Evolutionary conservation across 1,284 basidiomycete species (phyloP).

Genomic region (Malassezia caprae): DNA sequence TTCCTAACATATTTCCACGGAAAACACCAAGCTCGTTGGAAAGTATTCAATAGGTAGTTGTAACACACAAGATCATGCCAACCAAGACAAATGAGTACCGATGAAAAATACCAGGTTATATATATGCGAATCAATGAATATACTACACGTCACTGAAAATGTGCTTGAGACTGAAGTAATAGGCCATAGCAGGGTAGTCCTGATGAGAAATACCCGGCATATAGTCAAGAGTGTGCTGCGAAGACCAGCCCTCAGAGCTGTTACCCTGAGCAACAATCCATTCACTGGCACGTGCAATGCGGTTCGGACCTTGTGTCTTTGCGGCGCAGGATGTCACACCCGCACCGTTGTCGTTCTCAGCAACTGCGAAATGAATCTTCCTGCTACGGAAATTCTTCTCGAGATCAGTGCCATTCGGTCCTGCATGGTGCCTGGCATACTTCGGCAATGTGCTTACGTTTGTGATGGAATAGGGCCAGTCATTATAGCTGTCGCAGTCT

Average conservation of each 20-base stretch:
- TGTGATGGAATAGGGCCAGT: slow-evolving; percentile 34
- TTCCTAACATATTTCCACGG: no score
- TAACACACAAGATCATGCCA: no score
- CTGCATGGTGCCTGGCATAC: slow-evolving; percentile 24
- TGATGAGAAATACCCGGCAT: slow-evolving; percentile 36
- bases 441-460: slow-evolving; percentile 9
- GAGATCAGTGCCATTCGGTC: slow-evolving; percentile 17
- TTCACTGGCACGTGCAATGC: slow-evolving; percentile 33
- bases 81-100: no score
- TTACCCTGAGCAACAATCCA: slow-evolving; percentile 24
- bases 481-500: slow-evolving; percentile 18
- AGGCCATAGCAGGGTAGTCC: slow-evolving; percentile 23
- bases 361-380: slow-evolving; percentile 30
- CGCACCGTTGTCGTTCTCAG: slow-evolving; percentile 30
- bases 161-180: slow-evolving; percentile 3
- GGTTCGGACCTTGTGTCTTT: slow-evolving; percentile 32
- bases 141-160: not conserved
- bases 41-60: no score
- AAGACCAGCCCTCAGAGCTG: slow-evolving; percentile 21
- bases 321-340: slow-evolving; percentile 31
- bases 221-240: slow-evolving; percentile 28
- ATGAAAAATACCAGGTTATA: no score
- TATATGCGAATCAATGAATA: no score
- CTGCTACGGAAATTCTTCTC: slow-evolving; percentile 23
- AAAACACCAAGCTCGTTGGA: no score